Evolutionary conservation across 73 alveolate genomes (phyloP), one percentile per base, ranked within the genome.

Genomic region (Strombidium stylifer): DNA sequence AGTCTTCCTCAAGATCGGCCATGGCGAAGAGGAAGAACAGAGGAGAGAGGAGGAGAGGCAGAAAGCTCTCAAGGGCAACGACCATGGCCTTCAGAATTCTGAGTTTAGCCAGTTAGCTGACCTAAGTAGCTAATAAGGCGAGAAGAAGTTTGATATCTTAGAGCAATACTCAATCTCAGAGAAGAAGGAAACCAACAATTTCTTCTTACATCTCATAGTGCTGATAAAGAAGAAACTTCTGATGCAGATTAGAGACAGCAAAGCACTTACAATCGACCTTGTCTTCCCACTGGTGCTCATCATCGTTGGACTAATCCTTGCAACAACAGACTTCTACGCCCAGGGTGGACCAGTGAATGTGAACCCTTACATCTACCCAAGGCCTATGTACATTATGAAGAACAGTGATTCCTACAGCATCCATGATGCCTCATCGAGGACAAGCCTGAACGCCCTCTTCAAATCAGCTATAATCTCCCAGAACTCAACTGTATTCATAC

Each of bases 251-350:
- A 80, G 97, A 74, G 93, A 84, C 36, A 82, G 78, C 10, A 84
- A 87, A 58, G 75, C 94, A 31, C 54, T 90, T 23, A 57, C 85
- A 51, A 37, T 90, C 12, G 97, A 90, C 67, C 54, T 90, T 12
- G 48, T 90, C 35, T 81, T 84, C 48, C 97, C 97, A n/a, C 61
- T 81, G 6, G 44, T 81, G 14, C 44, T 90, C 37, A 90, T 85
- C n/a, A 41, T 81, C 45, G 85, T 73, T 25, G 94, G 94, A 3
- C 51, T 77, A 21, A 72, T 72, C 2, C 81, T 81, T 7, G 53
- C 78, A 3, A 44, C 78, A 3, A 30, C 45, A 40, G 35, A 46
- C 14, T 25, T 64, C 39, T 15, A 28, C 28, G 45, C 23, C 19
- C 53, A 44, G 32, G 65, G 78, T 2, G 51, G 8, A 49, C 66